Evolutionary conservation across 441 rosid genomes (phyloP), one percentile per base, ranked within the genome.

Genomic region (Erodium trifolium): DNA sequence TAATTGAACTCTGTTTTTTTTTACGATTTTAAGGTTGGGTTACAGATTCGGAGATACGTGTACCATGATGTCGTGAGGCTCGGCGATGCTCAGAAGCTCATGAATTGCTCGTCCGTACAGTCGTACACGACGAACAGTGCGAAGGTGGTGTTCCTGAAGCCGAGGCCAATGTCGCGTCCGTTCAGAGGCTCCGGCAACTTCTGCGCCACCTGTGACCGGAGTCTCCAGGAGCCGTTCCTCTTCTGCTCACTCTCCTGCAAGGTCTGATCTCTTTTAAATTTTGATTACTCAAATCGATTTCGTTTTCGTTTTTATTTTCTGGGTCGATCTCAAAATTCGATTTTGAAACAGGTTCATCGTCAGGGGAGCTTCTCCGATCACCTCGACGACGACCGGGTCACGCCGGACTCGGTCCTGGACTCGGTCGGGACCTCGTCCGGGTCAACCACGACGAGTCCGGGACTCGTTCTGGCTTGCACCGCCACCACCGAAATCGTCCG

Each of bases 161-260:
- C 66, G 57, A 71, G 74, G 69, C 74, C 74, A 18, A 55, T 34
- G 65, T 34, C 66, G n/a, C 65, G 74, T 5, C 69, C 66, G 0
- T 71, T 66, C 19, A 16, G 70, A 53, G 69, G 74, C 23, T 71
- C 70, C 0, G 74, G 74, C 27, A 66, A 41, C 66, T 55, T 55
- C 51, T 71, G 74, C 51, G 9, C 2, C 17, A 66, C 74, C 2
- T 71, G 74, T 4, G 69, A 71, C 66, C 65, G 74, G 13, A 66
- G 66, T 57, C 74, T 71, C 9, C 74, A 66, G 29, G 74, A 66
- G 0, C n/a, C 35, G 12, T 71, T 23, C 60, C 35, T 55, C 18
- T 71, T 71, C 70, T 71, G 74, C 34, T 71, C 74, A 17, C 69
- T 71, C 74, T 71, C 66, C 3, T 71, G 74, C 74, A 71, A 71